Evolutionary conservation across 257 asterid genomes (phyloP), one percentile per base, ranked within the genome.

Genomic region (Solanum sejunctum): DNA sequence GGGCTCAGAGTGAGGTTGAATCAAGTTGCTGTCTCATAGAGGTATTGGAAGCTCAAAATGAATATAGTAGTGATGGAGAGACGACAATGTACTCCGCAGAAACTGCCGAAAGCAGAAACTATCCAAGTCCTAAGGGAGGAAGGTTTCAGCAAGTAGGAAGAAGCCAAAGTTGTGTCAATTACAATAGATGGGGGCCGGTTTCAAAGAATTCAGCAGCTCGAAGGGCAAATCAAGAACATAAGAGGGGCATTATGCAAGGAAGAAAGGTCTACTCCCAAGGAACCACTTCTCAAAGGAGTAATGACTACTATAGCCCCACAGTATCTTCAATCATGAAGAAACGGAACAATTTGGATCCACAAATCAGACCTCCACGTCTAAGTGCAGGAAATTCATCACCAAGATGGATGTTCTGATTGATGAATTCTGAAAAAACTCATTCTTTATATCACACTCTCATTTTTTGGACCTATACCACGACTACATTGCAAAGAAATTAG

Each of bases 61-160:
- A 92, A 41, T 93, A 92, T 88, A 97, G 95, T 54, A 97, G 99
- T 3, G 99, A 94, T 66, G 99, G 99, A 63, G 99, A 93, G 88
- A 97, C 98, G 2, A 97, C 99, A 36, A 95, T 95, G 99, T 97
- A 97, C 86, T 97, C 99, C 5, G 99, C 99, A 0, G 99, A 97
- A 88, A 97, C 99, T 16, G 99, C 99, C 32, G 99, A 97, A 85
- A 95, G 99, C 88, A 92, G 95, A 49, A 97, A 97, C 61, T 90
- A 87, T 82, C 84, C 98, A 1, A 94, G 98, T 84, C 99, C 99
- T 12, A 88, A 92, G 85, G 92, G 89, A 51, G 91, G 94, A 54
- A 92, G 86, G 85, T 87, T 85, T 55, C 90, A 93, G 60, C 92
- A 89, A 52, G 98, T 95, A 6, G 96, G 98, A 43, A 92, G 98